Base-by-base conservation (phyloP, 768 basidiomycete genomes). In the Naganishia friedmannii region DNA sequence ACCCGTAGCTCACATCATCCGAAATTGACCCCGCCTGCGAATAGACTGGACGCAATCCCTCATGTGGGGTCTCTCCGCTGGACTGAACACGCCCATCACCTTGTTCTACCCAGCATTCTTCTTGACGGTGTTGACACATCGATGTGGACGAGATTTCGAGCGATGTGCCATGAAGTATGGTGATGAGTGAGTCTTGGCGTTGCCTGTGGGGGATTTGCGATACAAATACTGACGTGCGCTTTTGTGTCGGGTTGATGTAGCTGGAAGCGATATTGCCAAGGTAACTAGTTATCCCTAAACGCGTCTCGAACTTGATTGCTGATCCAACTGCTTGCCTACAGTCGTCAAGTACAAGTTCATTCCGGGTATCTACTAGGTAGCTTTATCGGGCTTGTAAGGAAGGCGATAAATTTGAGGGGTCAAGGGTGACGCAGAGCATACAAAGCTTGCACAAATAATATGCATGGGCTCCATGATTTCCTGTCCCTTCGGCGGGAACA, bases 31-130 rank as follows among this genome's bases (percentile, higher is more conserved):
- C 6, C 29, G 13, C 57, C 32, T 31, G 34, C 7, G 13, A 7
- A 51, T 31, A 63, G 93, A 94, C 77, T 84, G 93, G 73, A 80
- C 95, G 69, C 96, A 96, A 90, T 88, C 88, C 28, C 81, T 92
- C 54, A 90, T 93, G 0, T 98, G 95, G 94, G 96, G 89, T 67
- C 85, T 97, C 21, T 90, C 94, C 0, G 94, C 92, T 0, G 92
- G 91, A 5, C 92, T 96, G 81, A 84, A 87, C 54, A 93, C 93
- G 0, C 95, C 94, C 28, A 86, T 98, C 79, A 94, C 96, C 6
- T 94, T 97, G 83, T 99, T 94, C 84, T 98, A 98, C 77, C 86
- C 91, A 32, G 77, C 84, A 70, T 98, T 96, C 83, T 98, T 99
- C 85, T 88, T 95, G 77, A 86, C 86, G 54, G 94, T 98, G 26